Conservation (phyloP, 2,329 filamentous ascomycete genomes). For the Fusarium liriodendri region DNA sequence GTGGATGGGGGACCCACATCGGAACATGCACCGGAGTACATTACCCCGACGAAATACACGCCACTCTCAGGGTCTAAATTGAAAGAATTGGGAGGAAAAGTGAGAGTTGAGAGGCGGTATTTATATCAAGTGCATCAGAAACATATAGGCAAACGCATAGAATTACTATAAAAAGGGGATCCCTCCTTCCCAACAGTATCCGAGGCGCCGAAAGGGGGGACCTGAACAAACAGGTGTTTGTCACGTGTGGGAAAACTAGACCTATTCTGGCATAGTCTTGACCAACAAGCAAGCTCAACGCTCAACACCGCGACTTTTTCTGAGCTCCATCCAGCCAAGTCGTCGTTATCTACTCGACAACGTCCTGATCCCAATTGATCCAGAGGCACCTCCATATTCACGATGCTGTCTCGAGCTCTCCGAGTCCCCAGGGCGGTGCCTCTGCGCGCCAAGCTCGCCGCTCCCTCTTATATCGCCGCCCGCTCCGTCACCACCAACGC, state of each 20-base stretch:
- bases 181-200: conserved; percentile 37
- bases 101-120: background rate
- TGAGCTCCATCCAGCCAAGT: conserved; percentile 51
- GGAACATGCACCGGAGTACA: conserved; percentile 28
- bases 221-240: conserved; percentile 50
- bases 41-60: conserved; percentile 34
- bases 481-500: conserved; percentile 95
- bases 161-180: background rate
- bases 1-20: conserved; percentile 32
- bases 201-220: conserved; percentile 88
- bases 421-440: conserved; percentile 70
- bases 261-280: conserved; percentile 45
- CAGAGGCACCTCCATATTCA: conserved; percentile 48
- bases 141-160: background rate
- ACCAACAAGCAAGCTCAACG: conserved; percentile 56
- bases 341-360: conserved; percentile 47
- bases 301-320: conserved; percentile 59
- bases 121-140: conserved; percentile 80
- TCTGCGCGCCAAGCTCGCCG: conserved; percentile 62
- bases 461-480: conserved; percentile 61
- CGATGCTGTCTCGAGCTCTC: conserved; percentile 79
- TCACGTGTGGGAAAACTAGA: conserved; percentile 44
- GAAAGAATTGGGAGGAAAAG: background rate
- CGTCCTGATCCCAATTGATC: conserved; percentile 46
- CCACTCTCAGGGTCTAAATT: conserved; percentile 10